These are phyloP conservation scores for Xylaria cubensis DNA, from an alignment of 495 filamentous ascomycete species.

Conservation along the genomic window DNA sequence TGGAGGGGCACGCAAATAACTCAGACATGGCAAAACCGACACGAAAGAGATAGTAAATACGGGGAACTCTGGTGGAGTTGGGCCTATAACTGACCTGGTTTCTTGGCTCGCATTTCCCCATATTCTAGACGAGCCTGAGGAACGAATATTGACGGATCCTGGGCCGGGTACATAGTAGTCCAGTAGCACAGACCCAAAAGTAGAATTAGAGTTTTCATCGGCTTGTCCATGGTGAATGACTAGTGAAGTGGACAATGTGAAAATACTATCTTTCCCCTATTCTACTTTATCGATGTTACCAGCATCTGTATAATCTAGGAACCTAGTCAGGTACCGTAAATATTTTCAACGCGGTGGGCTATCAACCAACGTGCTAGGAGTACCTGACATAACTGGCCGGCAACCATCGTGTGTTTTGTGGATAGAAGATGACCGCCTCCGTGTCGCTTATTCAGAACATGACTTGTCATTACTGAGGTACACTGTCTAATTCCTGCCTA, in stretches of 20 bases:
- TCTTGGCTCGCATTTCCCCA: conserved; percentile 1
- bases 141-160: neutral
- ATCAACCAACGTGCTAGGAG: too few species aligned
- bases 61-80: conserved; percentile 21
- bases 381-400: too few species aligned
- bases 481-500: too few species aligned
- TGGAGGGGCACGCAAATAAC: conserved; percentile 14
- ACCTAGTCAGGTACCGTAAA: too few species aligned
- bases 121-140: conserved; percentile 19
- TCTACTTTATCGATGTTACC: neutral
- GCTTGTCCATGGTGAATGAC: neutral
- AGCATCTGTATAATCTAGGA: neutral
- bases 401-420: neutral
- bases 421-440: neutral
- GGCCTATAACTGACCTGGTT: neutral
- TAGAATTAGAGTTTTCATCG: neutral
- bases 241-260: neutral
- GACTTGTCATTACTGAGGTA: neutral
- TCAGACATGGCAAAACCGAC: conserved; percentile 8
- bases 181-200: neutral
- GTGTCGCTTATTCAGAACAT: neutral
- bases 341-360: too few species aligned
- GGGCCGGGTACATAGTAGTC: too few species aligned
- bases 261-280: neutral
- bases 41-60: neutral